These are phyloP conservation scores for Trypanosoma platydactyli DNA, from an alignment of 208 protist genomes.

Conservation along the genomic window DNA sequence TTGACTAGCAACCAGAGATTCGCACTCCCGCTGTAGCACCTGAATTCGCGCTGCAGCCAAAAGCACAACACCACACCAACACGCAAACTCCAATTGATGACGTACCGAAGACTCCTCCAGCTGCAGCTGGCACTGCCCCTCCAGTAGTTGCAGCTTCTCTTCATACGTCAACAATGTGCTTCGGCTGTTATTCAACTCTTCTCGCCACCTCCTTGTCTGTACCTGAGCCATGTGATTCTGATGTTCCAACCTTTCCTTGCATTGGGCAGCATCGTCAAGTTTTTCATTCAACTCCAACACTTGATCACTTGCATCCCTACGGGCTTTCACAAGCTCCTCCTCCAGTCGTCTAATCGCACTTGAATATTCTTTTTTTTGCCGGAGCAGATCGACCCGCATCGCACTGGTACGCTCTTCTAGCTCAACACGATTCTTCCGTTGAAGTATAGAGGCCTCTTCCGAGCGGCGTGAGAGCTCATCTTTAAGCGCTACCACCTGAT, in stretches of 20 bases:
- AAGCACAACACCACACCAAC: neutral
- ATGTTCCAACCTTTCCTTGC: conserved; percentile 23
- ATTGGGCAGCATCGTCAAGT: conserved; percentile 5
- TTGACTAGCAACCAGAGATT: conserved; percentile 20
- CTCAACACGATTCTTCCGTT: conserved; percentile 28
- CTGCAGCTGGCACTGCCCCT: conserved; percentile 14
- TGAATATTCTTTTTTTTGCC: conserved; percentile 20
- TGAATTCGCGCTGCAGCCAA: neutral
- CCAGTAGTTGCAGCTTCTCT: neutral
- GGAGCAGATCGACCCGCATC: conserved; percentile 25
- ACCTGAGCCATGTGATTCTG: conserved; percentile 4
- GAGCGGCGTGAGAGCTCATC: conserved; percentile 71
- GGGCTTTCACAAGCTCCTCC: conserved; percentile 10
- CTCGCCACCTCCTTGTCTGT: conserved; percentile 2
- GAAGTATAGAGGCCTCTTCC: conserved; percentile 47
- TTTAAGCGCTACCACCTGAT: conserved; percentile 70
- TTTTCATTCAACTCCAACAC: conserved; percentile 17
- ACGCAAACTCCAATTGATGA: conserved; percentile 19
- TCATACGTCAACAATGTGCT: conserved; percentile 4
- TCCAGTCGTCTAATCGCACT: conserved; percentile 26
- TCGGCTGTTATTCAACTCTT: conserved; percentile 7
- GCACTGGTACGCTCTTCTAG: conserved; percentile 30
- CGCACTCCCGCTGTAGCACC: conserved; percentile 4
- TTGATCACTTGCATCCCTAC: conserved; percentile 9
- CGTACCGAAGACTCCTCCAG: conserved; percentile 23